Evolutionary conservation across 208 protist species (phyloP).

Genomic region (Blechomonas ayalai): DNA sequence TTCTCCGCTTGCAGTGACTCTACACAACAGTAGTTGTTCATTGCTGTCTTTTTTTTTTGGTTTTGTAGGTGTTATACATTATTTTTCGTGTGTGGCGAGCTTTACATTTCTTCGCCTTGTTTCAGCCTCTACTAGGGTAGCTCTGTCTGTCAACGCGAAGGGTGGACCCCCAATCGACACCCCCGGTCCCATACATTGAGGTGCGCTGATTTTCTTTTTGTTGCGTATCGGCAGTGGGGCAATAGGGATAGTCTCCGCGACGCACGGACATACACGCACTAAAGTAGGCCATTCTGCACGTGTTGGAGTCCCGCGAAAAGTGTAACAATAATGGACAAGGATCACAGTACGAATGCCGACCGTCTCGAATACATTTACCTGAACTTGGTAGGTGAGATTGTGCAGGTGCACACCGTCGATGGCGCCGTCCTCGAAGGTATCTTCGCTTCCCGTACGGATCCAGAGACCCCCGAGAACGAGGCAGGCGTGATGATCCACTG

Average conservation of each 20-base stretch:
- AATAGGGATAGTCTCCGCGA: too few species aligned
- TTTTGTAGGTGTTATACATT: not conserved
- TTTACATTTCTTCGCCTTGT: too few species aligned
- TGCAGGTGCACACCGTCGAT: conserved; percentile 71
- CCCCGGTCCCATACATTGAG: too few species aligned
- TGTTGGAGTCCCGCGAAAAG: not conserved
- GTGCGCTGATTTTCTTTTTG: too few species aligned
- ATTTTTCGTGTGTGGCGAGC: too few species aligned
- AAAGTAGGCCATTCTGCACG: too few species aligned
- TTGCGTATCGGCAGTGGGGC: too few species aligned
- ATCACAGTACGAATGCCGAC: conserved; percentile 64
- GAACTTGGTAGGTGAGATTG: conserved; percentile 81
- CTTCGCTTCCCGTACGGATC: conserved; percentile 78
- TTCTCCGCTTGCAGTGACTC: not conserved
- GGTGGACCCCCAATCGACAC: too few species aligned
- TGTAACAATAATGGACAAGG: conserved; percentile 4
- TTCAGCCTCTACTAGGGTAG: too few species aligned
- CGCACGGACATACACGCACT: too few species aligned
- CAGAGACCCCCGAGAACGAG: conserved; percentile 34
- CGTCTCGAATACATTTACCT: conserved; percentile 86
- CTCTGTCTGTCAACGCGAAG: too few species aligned
- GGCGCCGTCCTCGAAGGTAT: conserved; percentile 69
- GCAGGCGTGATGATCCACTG: conserved; percentile 59
- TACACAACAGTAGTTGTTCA: not conserved
- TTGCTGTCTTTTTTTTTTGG: not conserved